These are phyloP conservation scores for Scheffersomyces coipomensis DNA, from an alignment of 805 yeast species.

Conservation along the genomic window DNA sequence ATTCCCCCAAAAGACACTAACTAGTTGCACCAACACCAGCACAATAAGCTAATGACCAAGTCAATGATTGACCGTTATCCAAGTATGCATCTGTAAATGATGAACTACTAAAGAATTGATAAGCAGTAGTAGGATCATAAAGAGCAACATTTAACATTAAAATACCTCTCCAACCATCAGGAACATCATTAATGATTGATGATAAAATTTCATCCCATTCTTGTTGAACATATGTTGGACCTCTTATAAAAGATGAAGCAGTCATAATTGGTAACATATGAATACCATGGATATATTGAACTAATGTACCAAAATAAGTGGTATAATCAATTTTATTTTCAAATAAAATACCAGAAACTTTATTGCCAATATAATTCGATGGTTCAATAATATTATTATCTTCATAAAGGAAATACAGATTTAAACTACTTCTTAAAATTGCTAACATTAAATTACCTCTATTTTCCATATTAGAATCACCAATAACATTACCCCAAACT, in stretches of 20 bases:
- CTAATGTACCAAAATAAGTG: slow-evolving; percentile 61
- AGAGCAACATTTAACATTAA: slow-evolving; percentile 16
- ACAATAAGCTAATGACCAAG: slow-evolving; percentile 18
- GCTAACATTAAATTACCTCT: slow-evolving; percentile 61
- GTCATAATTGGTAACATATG: slow-evolving; percentile 78
- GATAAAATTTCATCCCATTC: slow-evolving; percentile 38
- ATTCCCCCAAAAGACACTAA: too few species aligned
- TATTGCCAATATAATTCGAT: slow-evolving; percentile 48
- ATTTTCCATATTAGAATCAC: slow-evolving; percentile 50
- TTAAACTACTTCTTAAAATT: slow-evolving; percentile 53
- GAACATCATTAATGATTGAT: slow-evolving; percentile 36
- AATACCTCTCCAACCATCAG: slow-evolving; percentile 68
- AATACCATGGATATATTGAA: slow-evolving; percentile 72
- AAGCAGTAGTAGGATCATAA: slow-evolving; percentile 14
- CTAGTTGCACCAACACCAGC: slow-evolving; percentile 6
- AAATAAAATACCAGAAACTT: slow-evolving; percentile 66
- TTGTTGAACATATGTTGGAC: slow-evolving; percentile 46
- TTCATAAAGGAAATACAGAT: slow-evolving; percentile 50
- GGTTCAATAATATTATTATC: slow-evolving; percentile 49
- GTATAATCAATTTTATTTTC: slow-evolving; percentile 74
- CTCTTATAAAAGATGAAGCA: slow-evolving; percentile 53
- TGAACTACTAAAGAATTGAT: slow-evolving; percentile 14
- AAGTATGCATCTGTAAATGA: slow-evolving; percentile 9
- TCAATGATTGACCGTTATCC: slow-evolving; percentile 8
- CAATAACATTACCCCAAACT: slow-evolving; percentile 62